Percentiles rank a stretch among this genome's conserved stretches.
These are phyloP conservation scores for Syzygium malaccense DNA, from an alignment of 441 rosid species.

Conservation along the genomic window DNA sequence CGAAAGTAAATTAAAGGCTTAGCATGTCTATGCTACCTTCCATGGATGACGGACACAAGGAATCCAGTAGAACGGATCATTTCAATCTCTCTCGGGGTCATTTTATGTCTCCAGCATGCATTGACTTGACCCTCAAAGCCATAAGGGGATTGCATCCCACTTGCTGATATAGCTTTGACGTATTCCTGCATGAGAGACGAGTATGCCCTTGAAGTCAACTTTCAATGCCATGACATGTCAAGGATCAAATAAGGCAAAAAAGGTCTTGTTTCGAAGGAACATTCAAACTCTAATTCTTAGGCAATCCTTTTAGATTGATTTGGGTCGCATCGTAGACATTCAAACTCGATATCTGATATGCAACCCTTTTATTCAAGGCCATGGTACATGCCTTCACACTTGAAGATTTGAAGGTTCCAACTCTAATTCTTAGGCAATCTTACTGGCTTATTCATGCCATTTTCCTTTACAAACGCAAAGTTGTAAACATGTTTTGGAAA, in stretches of 20 bases:
- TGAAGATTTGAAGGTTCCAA: not conserved
- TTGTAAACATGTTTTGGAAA: not conserved
- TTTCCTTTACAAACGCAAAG: not conserved
- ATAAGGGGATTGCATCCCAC: constrained; percentile 77
- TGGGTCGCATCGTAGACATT: no score
- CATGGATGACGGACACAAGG: constrained; percentile 90
- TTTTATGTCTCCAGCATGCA: constrained; percentile 93
- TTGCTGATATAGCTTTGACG: constrained; percentile 77
- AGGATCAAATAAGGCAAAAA: not conserved
- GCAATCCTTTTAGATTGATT: no score
- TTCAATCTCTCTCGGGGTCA: constrained; percentile 57
- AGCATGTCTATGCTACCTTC: constrained; percentile 49
- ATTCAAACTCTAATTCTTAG: not conserved
- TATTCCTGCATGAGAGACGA: constrained; percentile 53
- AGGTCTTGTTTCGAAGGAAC: not conserved
- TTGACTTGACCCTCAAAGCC: constrained; percentile 93
- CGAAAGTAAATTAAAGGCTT: not conserved
- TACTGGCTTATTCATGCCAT: not conserved
- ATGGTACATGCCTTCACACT: not conserved
- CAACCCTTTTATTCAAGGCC: not conserved
- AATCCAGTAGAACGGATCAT: constrained; percentile 57
- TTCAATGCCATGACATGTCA: not conserved
- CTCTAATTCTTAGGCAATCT: not conserved
- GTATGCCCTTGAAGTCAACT: not conserved
- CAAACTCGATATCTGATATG: not conserved